Percentiles rank a stretch among this genome's conserved stretches.
Evolutionary conservation across 192 early-diverging fungal species (phyloP).

Genomic region (Umbelopsis sp.): DNA sequence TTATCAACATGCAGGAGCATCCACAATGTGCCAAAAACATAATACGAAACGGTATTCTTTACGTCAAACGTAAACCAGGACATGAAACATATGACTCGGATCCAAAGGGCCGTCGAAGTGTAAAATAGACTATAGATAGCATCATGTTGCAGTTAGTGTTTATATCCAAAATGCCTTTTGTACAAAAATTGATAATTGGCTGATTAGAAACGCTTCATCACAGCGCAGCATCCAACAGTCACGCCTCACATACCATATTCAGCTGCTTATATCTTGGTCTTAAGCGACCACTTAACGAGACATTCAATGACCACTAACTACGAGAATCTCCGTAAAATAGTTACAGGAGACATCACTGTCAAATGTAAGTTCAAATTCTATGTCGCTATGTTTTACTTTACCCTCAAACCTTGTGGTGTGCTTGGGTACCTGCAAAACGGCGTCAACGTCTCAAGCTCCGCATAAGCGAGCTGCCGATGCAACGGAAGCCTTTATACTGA

Average conservation of each 20-base stretch:
- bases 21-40: constrained; percentile 39
- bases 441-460: no score
- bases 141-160: neutral
- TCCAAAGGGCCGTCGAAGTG: constrained; percentile 15
- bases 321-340: constrained; percentile 35
- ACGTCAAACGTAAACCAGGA: constrained; percentile 49
- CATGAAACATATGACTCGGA: constrained; percentile 46
- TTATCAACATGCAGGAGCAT: constrained; percentile 32
- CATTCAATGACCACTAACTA: constrained; percentile 27
- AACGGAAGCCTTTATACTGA: neutral
- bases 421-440: no score
- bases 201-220: neutral
- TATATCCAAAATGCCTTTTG: neutral
- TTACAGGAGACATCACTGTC: constrained; percentile 42
- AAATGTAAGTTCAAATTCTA: constrained; percentile 32
- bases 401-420: no score
- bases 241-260: no score
- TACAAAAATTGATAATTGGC: neutral
- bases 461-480: no score
- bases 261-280: no score
- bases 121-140: neutral
- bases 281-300: no score
- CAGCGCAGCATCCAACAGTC: no score
- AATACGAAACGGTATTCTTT: constrained; percentile 5
- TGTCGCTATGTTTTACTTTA: no score